phyloP scores from a whole-genome alignment of 1,139 yeast species.

The Wickerhamiella pararugosa region DNA sequence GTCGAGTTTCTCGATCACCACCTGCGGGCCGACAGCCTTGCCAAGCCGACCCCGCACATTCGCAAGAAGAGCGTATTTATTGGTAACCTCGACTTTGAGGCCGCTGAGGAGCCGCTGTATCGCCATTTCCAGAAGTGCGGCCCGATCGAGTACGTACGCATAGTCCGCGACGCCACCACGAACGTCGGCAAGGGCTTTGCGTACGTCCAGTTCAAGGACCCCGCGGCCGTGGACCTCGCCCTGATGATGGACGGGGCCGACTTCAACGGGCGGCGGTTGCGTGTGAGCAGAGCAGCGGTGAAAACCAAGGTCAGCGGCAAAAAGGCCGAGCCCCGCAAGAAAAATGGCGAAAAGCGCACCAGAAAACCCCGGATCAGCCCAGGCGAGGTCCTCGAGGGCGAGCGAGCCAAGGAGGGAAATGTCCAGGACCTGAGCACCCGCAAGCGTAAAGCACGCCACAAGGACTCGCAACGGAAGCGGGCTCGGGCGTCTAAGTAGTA shows the following conservation, averaged over 20 bases:
- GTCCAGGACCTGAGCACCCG: constrained; percentile 13
- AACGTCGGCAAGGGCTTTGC: constrained; percentile 97
- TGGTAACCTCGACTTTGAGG: constrained; percentile 90
- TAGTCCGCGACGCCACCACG: constrained; percentile 83
- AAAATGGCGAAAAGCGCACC: constrained; percentile 5
- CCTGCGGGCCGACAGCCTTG: constrained; percentile 77
- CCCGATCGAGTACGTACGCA: constrained; percentile 72
- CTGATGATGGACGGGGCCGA: constrained; percentile 61
- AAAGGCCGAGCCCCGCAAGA: constrained; percentile 11
- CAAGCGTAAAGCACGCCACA: constrained; percentile 12
- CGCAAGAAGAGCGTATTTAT: constrained; percentile 76
- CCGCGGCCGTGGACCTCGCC: constrained; percentile 71
- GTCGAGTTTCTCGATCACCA: constrained; percentile 55
- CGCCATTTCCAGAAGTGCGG: constrained; percentile 56
- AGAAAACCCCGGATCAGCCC: neutral
- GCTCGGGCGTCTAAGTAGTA: neutral
- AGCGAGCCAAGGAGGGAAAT: constrained; percentile 62
- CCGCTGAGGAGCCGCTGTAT: constrained; percentile 82
- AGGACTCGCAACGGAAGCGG: neutral
- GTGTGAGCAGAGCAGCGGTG: constrained; percentile 51
- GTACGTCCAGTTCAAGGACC: constrained; percentile 77
- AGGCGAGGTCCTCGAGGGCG: constrained; percentile 50
- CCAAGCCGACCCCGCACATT: constrained; percentile 81
- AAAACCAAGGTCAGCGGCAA: constrained; percentile 24
- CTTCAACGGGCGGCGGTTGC: constrained; percentile 48